A percentile compares a stretch with the other conserved stretches of the same genome.
Evolutionary conservation across 2,329 filamentous ascomycete species (phyloP).

Genomic region (Pyricularia sp.): DNA sequence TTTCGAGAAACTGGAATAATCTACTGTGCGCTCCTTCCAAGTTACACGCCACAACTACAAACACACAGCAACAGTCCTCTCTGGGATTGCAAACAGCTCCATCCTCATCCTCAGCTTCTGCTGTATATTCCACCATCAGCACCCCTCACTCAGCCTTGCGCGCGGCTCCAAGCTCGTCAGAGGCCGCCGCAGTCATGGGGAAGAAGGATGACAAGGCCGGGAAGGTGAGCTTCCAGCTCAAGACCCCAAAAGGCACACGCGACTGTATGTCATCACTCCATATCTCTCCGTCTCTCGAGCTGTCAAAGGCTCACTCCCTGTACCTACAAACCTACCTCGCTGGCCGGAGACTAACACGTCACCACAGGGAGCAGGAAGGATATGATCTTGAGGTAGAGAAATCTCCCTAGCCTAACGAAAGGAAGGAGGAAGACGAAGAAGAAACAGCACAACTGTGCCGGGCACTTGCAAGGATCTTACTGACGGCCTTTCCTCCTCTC

Average conservation of each 20-base stretch:
- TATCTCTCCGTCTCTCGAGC: background rate
- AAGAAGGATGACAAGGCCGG: constrained; percentile 16
- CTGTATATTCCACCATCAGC: background rate
- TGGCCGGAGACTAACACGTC: background rate
- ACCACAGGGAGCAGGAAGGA: constrained; percentile 3
- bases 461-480: background rate
- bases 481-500: background rate
- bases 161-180: background rate
- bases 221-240: constrained; percentile 34
- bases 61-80: background rate
- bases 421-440: background rate
- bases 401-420: background rate
- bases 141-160: background rate
- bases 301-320: background rate
- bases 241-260: constrained; percentile 68
- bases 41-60: background rate
- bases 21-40: background rate
- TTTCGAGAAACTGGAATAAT: background rate
- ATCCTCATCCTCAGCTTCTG: background rate
- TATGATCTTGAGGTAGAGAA: constrained; percentile 3
- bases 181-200: constrained; percentile 4
- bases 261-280: constrained; percentile 31
- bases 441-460: background rate
- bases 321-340: no score
- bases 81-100: background rate